phyloP scores from a whole-genome alignment of 148 eudicot genomes.

The Limonium bicolor region DNA sequence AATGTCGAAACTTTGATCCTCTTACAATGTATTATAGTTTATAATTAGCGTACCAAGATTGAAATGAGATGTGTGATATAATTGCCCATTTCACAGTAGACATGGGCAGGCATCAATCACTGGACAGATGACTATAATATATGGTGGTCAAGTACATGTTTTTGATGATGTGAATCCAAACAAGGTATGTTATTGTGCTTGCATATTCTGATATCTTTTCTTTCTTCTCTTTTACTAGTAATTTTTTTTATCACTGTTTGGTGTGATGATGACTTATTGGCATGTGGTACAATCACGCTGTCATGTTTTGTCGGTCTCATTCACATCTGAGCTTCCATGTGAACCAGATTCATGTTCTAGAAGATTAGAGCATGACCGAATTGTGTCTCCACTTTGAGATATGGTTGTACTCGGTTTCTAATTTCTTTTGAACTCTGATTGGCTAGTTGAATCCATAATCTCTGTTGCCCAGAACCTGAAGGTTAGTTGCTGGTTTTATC shows the following conservation, averaged over 20 bases:
- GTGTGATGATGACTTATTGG: not conserved
- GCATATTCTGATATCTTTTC: no score
- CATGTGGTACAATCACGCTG: not conserved
- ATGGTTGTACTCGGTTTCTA: no score
- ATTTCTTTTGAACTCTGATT: no score
- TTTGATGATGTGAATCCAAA: conserved; percentile 71
- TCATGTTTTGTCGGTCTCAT: not conserved
- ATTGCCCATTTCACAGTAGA: conserved; percentile 23
- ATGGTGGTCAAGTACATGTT: conserved; percentile 78
- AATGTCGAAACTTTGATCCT: conserved; percentile 3
- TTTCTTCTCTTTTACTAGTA: no score
- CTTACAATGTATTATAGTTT: not conserved
- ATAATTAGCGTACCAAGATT: no score
- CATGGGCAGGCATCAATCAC: conserved; percentile 27
- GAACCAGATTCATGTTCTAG: not conserved
- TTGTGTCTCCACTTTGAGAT: no score
- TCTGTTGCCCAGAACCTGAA: no score
- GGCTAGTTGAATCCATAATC: no score
- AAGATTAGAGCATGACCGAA: no score
- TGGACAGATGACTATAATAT: conserved; percentile 77
- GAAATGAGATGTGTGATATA: not conserved
- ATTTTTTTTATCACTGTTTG: conserved; percentile 4
- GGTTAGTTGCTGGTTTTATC: no score
- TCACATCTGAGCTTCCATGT: not conserved
- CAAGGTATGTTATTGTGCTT: conserved; percentile 52